phyloP scores from a whole-genome alignment of 2,329 filamentous ascomycete genomes.

The Lomentospora prolificans region DNA sequence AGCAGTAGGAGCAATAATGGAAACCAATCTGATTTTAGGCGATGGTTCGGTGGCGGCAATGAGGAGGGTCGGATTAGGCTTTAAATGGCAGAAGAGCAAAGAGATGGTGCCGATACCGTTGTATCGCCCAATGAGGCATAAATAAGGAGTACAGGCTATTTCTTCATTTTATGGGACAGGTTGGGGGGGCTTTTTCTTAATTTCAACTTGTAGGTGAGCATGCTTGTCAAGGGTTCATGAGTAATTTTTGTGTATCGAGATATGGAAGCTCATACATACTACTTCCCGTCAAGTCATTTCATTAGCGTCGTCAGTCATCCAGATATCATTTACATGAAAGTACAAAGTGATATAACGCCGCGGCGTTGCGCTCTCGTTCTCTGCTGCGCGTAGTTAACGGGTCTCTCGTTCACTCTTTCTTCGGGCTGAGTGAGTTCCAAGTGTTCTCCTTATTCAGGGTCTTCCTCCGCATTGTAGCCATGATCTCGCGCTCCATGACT shows the following conservation, averaged over 20 bases:
- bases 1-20: slow-evolving; percentile 19
- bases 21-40: slow-evolving; percentile 34
- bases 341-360: neutral
- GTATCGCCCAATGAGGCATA: neutral
- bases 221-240: too few relatives aligned
- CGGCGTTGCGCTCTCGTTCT: too few relatives aligned
- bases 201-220: too few relatives aligned
- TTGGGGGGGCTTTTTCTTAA: neutral
- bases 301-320: slow-evolving; percentile 4
- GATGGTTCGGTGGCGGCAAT: slow-evolving; percentile 47
- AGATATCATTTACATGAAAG: neutral
- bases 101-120: neutral
- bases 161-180: neutral
- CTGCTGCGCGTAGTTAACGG: too few relatives aligned
- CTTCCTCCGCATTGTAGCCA: slow-evolving; percentile 43
- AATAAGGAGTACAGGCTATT: neutral
- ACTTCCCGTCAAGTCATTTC: neutral
- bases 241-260: too few relatives aligned
- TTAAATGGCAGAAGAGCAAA: neutral
- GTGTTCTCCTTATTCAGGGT: slow-evolving; percentile 47
- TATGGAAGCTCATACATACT: neutral
- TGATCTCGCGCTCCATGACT: slow-evolving; percentile 46
- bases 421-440: slow-evolving; percentile 33
- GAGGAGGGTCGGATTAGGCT: slow-evolving; percentile 22
- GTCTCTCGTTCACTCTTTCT: too few relatives aligned